Percentiles rank a stretch among this genome's conserved stretches.
phyloP scores from a whole-genome alignment of 129 eudicot species.

The Calendula officinalis region DNA sequence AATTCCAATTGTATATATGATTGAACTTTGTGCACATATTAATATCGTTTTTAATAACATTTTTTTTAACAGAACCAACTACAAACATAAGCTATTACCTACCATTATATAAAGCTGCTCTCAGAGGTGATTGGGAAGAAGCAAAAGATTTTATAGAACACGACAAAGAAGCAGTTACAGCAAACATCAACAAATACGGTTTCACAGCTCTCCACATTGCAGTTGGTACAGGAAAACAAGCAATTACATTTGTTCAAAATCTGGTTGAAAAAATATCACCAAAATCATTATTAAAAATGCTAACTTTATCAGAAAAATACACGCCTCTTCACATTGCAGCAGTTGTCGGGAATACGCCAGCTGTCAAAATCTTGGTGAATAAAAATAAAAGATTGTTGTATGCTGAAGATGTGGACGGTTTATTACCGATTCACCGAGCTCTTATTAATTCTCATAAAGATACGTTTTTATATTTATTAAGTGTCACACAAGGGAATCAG shows the following conservation, averaged over 20 bases:
- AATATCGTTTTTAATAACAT: not conserved
- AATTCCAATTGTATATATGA: not conserved
- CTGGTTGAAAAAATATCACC: constrained; percentile 33
- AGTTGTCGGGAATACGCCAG: constrained; percentile 36
- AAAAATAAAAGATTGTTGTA: constrained; percentile 25
- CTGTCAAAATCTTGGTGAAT: constrained; percentile 33
- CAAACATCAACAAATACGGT: constrained; percentile 23
- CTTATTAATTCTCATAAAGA: constrained; percentile 36
- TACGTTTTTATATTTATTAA: constrained; percentile 30
- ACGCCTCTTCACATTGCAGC: constrained; percentile 42
- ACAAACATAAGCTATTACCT: constrained; percentile 28
- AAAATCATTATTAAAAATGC: constrained; percentile 27
- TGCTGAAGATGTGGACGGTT: constrained; percentile 30
- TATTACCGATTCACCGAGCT: constrained; percentile 38
- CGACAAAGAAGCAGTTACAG: constrained; percentile 34
- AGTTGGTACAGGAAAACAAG: constrained; percentile 39
- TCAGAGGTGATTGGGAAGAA: constrained; percentile 42
- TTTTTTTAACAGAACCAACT: constrained; percentile 23
- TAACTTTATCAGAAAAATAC: constrained; percentile 36
- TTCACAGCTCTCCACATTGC: constrained; percentile 43
- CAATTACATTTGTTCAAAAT: constrained; percentile 35
- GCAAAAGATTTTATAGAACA: constrained; percentile 28
- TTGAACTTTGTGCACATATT: not conserved
- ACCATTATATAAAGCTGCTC: constrained; percentile 46
- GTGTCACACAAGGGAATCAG: constrained; percentile 37